A percentile compares a stretch with the other conserved stretches of the same genome.
phyloP scores from a whole-genome alignment of 768 basidiomycete genomes.

The Termitomyces sp. region DNA sequence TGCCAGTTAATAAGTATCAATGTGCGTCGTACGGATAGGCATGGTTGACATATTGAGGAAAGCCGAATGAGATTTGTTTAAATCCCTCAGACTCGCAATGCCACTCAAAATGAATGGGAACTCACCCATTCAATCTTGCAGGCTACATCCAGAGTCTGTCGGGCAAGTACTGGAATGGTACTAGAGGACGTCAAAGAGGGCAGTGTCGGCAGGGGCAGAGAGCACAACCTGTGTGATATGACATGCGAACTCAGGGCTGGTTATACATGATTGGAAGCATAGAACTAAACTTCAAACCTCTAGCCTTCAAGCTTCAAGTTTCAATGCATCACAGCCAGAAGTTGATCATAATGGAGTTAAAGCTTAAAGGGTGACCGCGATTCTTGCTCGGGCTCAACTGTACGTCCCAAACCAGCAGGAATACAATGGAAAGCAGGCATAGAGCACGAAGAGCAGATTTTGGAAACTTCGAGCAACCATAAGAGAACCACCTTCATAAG shows the following conservation, averaged over 20 bases:
- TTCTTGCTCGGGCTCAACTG: conserved; percentile 7
- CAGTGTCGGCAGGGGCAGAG: conserved; percentile 38
- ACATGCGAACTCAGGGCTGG: not conserved
- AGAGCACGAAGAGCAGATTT: conserved; percentile 1
- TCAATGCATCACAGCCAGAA: conserved; percentile 32
- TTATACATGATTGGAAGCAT: not conserved
- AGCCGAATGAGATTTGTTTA: conserved; percentile 17
- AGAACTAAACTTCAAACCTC: conserved; percentile 30
- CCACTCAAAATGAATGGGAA: too few relatives aligned
- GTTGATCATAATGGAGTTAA: conserved; percentile 39
- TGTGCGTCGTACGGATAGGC: conserved; percentile 31
- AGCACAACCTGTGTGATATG: conserved; percentile 32
- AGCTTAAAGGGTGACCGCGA: conserved; percentile 35
- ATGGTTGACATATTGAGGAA: conserved; percentile 42
- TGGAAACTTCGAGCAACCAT: not conserved
- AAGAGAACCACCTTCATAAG: not conserved
- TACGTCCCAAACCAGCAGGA: not conserved
- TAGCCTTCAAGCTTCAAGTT: too few relatives aligned
- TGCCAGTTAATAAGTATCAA: not conserved
- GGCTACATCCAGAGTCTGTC: conserved; percentile 30
- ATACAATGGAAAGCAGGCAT: not conserved
- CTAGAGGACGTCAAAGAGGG: conserved; percentile 22
- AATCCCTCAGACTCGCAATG: too few relatives aligned
- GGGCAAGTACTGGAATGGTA: conserved; percentile 44
- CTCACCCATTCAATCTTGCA: too few relatives aligned